A percentile compares a stretch with the other conserved stretches of the same genome.
Conservation (phyloP, 2,329 filamentous ascomycete species). For the Pyricularia pennisetigena region DNA sequence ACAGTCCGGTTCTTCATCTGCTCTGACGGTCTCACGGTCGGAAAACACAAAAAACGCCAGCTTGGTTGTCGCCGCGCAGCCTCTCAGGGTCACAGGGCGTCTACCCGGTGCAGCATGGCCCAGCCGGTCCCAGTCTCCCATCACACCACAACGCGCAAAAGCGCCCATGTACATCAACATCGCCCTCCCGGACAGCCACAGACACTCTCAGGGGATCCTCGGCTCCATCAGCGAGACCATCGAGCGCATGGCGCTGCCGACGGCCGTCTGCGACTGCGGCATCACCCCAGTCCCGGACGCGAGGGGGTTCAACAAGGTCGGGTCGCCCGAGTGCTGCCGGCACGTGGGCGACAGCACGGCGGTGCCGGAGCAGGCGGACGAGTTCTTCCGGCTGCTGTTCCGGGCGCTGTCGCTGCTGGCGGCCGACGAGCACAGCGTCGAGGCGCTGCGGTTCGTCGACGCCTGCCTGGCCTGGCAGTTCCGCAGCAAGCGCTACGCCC, state of each 20-base stretch:
- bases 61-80: too few relatives aligned
- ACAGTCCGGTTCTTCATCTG: background rate
- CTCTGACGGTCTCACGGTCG: too few relatives aligned
- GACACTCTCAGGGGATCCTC: background rate
- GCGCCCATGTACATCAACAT: background rate
- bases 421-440: background rate
- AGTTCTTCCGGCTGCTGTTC: background rate
- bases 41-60: background rate
- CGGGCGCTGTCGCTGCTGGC: background rate
- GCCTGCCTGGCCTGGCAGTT: background rate
- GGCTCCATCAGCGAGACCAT: background rate
- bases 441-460: background rate
- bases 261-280: background rate
- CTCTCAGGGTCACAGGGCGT: background rate
- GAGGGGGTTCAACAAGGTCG: background rate
- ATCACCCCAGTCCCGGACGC: background rate
- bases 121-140: background rate
- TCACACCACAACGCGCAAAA: background rate
- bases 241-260: background rate
- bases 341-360: background rate
- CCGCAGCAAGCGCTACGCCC: background rate
- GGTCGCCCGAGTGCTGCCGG: background rate
- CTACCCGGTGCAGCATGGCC: background rate
- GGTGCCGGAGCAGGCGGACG: background rate
- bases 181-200: background rate